A percentile compares a stretch with the other conserved stretches of the same genome.
Conservation (phyloP, 2,329 filamentous ascomycete species). For the Colletotrichum neosansevieriae region DNA sequence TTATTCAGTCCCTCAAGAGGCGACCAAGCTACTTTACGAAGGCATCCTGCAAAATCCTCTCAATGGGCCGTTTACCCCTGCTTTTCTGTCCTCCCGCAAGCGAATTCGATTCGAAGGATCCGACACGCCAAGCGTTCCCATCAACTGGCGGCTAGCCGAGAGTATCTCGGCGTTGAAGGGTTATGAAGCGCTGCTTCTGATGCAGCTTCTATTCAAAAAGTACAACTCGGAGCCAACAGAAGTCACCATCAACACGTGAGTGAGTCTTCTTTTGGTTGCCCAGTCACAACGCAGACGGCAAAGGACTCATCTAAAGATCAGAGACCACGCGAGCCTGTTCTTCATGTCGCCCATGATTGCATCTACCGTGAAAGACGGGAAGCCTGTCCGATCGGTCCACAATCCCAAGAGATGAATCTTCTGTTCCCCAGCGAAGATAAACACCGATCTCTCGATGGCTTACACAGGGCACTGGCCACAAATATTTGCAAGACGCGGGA, state of each 20-base stretch:
- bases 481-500: slow-evolving; percentile 46
- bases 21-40: not conserved
- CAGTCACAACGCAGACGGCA: not conserved
- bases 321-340: slow-evolving; percentile 35
- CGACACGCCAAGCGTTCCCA: slow-evolving; percentile 58
- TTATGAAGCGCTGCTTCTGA: slow-evolving; percentile 60
- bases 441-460: not conserved
- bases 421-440: slow-evolving; percentile 26
- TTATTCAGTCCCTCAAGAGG: slow-evolving; percentile 24
- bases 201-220: slow-evolving; percentile 58
- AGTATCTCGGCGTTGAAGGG: slow-evolving; percentile 63
- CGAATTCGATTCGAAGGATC: slow-evolving; percentile 56
- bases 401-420: not conserved
- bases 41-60: slow-evolving; percentile 15
- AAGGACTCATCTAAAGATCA: not conserved
- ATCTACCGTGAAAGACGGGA: not conserved
- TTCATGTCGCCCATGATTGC: slow-evolving; percentile 30
- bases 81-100: slow-evolving; percentile 4
- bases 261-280: slow-evolving; percentile 33
- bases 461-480: slow-evolving; percentile 30
- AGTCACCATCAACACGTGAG: slow-evolving; percentile 60
- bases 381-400: not conserved
- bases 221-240: slow-evolving; percentile 55
- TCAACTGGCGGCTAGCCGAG: slow-evolving; percentile 69
- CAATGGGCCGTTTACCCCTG: not conserved